Base-by-base conservation (phyloP, 1,139 yeast species). In the Waltiozyma sp. region DNA sequence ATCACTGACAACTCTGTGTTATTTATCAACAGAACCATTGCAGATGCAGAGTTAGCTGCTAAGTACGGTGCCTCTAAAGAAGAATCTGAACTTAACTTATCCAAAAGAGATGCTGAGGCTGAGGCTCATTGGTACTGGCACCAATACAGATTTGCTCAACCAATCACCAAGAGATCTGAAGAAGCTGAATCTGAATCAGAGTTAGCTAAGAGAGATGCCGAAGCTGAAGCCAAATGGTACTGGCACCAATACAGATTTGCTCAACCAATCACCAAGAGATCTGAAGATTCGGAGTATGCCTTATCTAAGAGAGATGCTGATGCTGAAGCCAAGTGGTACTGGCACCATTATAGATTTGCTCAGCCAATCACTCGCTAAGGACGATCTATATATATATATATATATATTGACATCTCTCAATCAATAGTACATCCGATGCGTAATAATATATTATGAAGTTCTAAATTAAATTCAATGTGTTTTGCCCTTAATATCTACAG, bases 11-110 rank as follows among this genome's bases (percentile, higher is more conserved):
- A 51, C 42, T 43, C 56, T 35, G 55, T 55, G 28, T 52, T 42
- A 47, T 55, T 55, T 41, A 42, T 55, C 38, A 55, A 55, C 49
- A 46, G 56, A 28, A 55, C 58, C 21, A 42, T 53, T 19, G 49
- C 49, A 37, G 45, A 46, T 13, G 40, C 42, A 24, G 57, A 54
- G 38, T 33, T 47, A 40, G 40, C 28, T 14, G 43, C 42, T 41
- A 15, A 26, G 7, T 31, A 31, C 34, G 34, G 34, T 31, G 11
- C 34, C 18, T 31, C 34, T 31, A 8, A 21, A 21, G 23, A 21
- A 21, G 23, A 21, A 21, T 21, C 23, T n/a, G 21, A 34, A 34
- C 5, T 5, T 16, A 7, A 8, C 21, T 34, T 34, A 16, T 44
- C 45, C 41, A 51, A 49, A 42, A 42, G 52, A 40, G 47, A 46